These are phyloP conservation scores for Trichoderma hamatum DNA, from an alignment of 2,329 filamentous ascomycete species.

Conservation along the genomic window DNA sequence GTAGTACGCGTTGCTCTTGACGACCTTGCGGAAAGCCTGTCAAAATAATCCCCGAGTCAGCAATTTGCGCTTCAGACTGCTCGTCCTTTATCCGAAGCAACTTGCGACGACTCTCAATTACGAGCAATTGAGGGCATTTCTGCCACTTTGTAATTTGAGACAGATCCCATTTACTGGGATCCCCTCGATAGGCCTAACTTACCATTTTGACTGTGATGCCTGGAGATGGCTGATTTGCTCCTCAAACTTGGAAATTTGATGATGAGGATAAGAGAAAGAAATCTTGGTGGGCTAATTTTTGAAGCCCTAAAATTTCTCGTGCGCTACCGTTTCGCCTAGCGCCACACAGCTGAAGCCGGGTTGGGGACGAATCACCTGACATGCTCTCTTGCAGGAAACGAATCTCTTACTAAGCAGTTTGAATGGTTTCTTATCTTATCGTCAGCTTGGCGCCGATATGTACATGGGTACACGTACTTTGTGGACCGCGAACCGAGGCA, in stretches of 20 bases:
- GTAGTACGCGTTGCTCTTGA: conserved; percentile 99
- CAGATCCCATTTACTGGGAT: conserved; percentile 25
- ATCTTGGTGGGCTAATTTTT: conserved; percentile 47
- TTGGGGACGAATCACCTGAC: conserved; percentile 48
- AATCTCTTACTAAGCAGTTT: background rate
- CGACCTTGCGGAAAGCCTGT: conserved; percentile 88
- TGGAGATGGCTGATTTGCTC: conserved; percentile 48
- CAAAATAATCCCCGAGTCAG: conserved; percentile 79
- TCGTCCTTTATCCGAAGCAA: conserved; percentile 83
- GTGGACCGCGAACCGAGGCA: conserved; percentile 28
- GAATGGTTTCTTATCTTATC: conserved; percentile 24
- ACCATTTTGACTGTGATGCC: conserved; percentile 69
- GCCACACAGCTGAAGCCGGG: conserved; percentile 35
- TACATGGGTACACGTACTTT: background rate
- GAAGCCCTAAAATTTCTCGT: conserved; percentile 44
- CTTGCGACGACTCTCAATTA: conserved; percentile 82
- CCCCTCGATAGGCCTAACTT: conserved; percentile 55
- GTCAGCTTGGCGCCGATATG: background rate
- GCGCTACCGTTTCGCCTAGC: conserved; percentile 32
- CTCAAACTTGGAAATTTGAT: conserved; percentile 38
- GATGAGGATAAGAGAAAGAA: conserved; percentile 39
- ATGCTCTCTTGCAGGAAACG: background rate
- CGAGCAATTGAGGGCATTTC: conserved; percentile 50
- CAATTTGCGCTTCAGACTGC: conserved; percentile 98
- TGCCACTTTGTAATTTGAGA: conserved; percentile 40